A percentile compares a stretch with the other conserved stretches of the same genome.
Conservation (phyloP, 108 stramenopile genomes). For the Discostella stelligeroides region DNA sequence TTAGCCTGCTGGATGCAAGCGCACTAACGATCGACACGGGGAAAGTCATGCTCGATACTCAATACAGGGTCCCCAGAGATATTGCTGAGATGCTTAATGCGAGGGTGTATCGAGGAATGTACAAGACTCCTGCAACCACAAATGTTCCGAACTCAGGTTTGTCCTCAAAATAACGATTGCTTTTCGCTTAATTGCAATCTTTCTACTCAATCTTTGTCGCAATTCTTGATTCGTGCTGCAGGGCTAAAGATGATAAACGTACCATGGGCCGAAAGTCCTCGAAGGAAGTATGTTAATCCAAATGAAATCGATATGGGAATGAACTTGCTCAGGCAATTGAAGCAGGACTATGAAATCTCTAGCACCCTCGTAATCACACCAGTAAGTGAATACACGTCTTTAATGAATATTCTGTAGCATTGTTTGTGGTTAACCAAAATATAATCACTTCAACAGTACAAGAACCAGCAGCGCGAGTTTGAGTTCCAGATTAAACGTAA, state of each 20-base stretch:
- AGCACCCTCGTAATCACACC: constrained; percentile 51
- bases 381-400: too few relatives aligned
- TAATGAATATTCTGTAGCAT: not conserved
- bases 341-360: constrained; percentile 18
- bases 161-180: not conserved
- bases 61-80: constrained; percentile 54
- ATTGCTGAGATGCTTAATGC: constrained; percentile 53
- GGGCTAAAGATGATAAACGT: constrained; percentile 44
- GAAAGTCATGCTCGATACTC: constrained; percentile 46
- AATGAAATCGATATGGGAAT: constrained; percentile 41
- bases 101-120: constrained; percentile 46
- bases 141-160: constrained; percentile 37
- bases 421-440: not conserved
- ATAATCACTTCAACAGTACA: constrained; percentile 27
- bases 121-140: constrained; percentile 29
- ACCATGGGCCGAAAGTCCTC: constrained; percentile 12
- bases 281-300: constrained; percentile 54
- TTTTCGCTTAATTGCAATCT: not conserved
- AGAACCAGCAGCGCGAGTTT: constrained; percentile 52
- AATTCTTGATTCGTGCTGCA: too few relatives aligned
- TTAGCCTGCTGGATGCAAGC: constrained; percentile 50
- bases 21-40: constrained; percentile 6
- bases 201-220: too few relatives aligned
- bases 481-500: constrained; percentile 23
- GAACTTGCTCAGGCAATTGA: constrained; percentile 22